A percentile compares a stretch with the other conserved stretches of the same genome.
phyloP scores from a whole-genome alignment of 352 stramenopile species.

The Phytophthora syringae region DNA sequence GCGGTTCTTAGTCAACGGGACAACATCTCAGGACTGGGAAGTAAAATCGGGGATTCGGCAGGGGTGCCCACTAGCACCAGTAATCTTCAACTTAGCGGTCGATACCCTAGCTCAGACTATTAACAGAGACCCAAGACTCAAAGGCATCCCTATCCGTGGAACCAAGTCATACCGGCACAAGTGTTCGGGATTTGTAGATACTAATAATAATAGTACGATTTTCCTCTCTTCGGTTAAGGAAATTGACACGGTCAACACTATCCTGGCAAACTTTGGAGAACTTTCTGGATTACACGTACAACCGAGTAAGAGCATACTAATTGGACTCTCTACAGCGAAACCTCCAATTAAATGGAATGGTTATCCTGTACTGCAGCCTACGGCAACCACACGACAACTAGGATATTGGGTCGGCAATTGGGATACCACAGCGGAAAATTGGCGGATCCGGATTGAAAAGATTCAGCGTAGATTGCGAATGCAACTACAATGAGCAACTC shows the following conservation, averaged over 20 bases:
- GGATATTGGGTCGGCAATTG: conserved; percentile 2
- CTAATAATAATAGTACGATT: conserved; percentile 8
- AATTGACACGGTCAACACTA: no score
- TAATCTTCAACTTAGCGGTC: not conserved
- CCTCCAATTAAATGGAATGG: not conserved
- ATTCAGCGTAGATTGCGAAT: not conserved
- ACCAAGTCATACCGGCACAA: not conserved
- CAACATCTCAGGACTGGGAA: not conserved
- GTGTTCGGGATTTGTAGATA: conserved; percentile 1
- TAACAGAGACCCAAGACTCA: not conserved
- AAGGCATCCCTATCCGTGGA: not conserved
- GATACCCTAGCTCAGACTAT: not conserved
- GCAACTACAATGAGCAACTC: not conserved
- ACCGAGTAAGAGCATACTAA: not conserved
- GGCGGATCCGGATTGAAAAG: conserved; percentile 1
- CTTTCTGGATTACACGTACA: conserved; percentile 1
- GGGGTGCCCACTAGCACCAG: not conserved
- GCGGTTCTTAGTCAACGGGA: not conserved
- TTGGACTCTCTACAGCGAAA: not conserved
- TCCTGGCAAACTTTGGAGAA: conserved; percentile 1
- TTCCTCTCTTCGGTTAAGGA: no score
- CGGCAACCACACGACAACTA: not conserved
- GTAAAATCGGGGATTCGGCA: not conserved
- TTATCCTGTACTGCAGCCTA: not conserved
- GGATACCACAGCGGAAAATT: not conserved